Evolutionary conservation across 192 early-diverging fungal species (phyloP).

Genomic region (Geranomyces variabilis): DNA sequence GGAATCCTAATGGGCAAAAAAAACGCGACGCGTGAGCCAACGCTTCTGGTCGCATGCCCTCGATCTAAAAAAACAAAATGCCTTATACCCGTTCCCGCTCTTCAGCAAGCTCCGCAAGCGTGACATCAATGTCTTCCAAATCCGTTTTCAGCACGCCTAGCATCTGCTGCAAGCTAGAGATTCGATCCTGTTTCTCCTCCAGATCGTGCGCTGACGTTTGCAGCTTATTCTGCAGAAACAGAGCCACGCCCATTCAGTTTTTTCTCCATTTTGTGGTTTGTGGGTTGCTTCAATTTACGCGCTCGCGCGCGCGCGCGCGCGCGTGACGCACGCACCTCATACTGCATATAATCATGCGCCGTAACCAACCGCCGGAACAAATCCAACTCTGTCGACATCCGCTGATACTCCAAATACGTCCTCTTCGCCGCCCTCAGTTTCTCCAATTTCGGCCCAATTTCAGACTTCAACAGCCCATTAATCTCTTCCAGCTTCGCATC

Average conservation of each 20-base stretch:
- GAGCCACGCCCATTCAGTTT: too few species aligned
- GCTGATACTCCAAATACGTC: conserved; percentile 90
- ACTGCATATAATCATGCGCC: conserved; percentile 80
- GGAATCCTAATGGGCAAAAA: conserved; percentile 30
- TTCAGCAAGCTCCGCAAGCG: conserved; percentile 52
- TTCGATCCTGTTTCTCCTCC: conserved; percentile 43
- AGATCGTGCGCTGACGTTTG: conserved; percentile 40
- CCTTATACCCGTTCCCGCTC: conserved; percentile 39
- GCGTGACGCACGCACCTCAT: conserved; percentile 76
- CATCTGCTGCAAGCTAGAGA: conserved; percentile 42
- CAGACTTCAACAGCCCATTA: conserved; percentile 75
- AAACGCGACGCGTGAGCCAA: background rate
- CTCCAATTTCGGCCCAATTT: conserved; percentile 93
- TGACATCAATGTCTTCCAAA: conserved; percentile 64
- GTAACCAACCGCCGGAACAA: conserved; percentile 76
- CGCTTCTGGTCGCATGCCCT: background rate
- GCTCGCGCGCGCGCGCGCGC: too few species aligned
- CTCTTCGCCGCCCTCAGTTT: conserved; percentile 84
- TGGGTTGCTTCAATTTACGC: too few species aligned
- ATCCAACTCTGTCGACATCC: conserved; percentile 88
- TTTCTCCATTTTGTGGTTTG: too few species aligned
- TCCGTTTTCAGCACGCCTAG: conserved; percentile 66
- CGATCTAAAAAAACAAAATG: background rate
- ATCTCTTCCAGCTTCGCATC: conserved; percentile 95
- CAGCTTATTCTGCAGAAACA: conserved; percentile 47